phyloP scores from a whole-genome alignment of 2,329 filamentous ascomycete genomes.

The Diaporthe sp. region DNA sequence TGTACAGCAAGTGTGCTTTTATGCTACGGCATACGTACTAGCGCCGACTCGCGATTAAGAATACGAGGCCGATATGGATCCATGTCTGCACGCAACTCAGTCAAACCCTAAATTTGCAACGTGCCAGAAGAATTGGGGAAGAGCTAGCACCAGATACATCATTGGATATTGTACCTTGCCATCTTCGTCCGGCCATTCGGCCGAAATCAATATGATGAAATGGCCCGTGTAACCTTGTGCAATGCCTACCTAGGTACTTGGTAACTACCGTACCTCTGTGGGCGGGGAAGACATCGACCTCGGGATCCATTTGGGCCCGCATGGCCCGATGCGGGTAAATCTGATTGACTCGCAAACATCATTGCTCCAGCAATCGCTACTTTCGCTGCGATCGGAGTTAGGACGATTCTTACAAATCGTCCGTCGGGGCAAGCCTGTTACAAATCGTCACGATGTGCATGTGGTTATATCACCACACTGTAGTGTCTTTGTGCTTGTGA shows the following conservation, averaged over 20 bases:
- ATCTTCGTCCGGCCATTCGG: not conserved
- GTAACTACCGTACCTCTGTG: not conserved
- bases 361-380: not conserved
- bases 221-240: not conserved
- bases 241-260: too few relatives aligned
- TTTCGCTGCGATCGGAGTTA: not conserved
- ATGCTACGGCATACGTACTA: not conserved
- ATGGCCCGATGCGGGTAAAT: not conserved
- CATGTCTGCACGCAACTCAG: not conserved
- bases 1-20: too few relatives aligned
- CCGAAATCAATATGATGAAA: not conserved
- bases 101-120: not conserved
- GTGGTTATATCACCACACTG: not conserved
- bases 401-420: conserved; percentile 5
- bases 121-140: not conserved
- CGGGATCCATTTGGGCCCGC: conserved; percentile 4
- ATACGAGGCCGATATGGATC: not conserved
- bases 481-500: not conserved
- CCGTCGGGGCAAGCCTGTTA: not conserved
- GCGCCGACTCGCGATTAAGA: not conserved
- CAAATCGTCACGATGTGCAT: conserved; percentile 7
- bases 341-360: conserved; percentile 1
- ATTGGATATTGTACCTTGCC: not conserved
- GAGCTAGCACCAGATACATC: not conserved
- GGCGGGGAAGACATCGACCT: conserved; percentile 1